Evolutionary conservation across 78 protist genomes (phyloP).

Genomic region (Dictyostelium brefeldianum): DNA sequence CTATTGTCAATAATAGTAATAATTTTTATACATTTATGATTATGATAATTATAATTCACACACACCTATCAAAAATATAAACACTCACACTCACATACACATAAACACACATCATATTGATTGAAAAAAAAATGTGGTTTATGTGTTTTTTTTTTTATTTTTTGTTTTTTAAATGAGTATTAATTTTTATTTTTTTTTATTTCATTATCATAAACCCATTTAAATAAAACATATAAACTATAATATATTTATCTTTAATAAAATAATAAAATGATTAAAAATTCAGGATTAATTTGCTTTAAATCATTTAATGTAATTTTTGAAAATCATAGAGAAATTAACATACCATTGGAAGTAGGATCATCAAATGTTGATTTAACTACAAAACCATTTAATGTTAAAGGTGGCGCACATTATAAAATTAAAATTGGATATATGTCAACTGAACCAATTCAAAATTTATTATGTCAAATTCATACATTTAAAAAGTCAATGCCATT

Average conservation of each 20-base stretch:
- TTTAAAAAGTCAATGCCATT: conserved; percentile 10
- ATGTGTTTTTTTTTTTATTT: no score
- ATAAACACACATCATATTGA: no score
- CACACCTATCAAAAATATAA: no score
- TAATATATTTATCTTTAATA: background rate
- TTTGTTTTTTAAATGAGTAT: no score
- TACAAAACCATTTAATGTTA: conserved; percentile 1
- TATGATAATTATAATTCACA: no score
- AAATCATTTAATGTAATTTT: conserved; percentile 73
- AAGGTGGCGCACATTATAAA: background rate
- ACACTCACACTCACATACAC: no score
- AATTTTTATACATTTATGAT: no score
- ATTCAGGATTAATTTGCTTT: conserved; percentile 6
- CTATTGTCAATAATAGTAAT: no score
- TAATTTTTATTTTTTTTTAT: background rate
- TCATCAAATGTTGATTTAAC: background rate
- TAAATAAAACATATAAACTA: background rate
- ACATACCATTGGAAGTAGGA: conserved; percentile 30
- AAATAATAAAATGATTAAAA: background rate
- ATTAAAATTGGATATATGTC: background rate
- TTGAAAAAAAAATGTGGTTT: no score
- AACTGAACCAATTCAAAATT: background rate
- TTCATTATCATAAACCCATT: background rate
- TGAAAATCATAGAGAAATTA: conserved; percentile 73
- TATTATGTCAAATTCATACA: background rate